These are phyloP conservation scores for Imleria badia DNA, from an alignment of 768 basidiomycete species.

Conservation along the genomic window DNA sequence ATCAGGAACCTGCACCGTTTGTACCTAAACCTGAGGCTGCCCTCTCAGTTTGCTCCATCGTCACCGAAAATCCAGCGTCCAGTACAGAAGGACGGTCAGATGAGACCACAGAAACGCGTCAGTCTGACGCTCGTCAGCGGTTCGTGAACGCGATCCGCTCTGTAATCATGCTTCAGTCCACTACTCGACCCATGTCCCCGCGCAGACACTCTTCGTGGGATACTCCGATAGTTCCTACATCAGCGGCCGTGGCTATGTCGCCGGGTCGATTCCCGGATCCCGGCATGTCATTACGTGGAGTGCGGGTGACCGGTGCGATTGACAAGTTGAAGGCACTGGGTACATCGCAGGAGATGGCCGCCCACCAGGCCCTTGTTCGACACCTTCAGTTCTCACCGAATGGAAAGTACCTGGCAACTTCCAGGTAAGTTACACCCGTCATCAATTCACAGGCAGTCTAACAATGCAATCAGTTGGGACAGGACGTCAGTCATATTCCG, in stretches of 20 bases:
- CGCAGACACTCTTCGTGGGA: constrained; percentile 32
- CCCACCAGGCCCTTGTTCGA: constrained; percentile 50
- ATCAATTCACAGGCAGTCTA: not conserved
- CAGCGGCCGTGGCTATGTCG: constrained; percentile 26
- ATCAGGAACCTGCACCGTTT: constrained; percentile 22
- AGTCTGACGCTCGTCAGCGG: constrained; percentile 34
- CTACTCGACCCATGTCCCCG: constrained; percentile 31
- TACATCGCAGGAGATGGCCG: constrained; percentile 41
- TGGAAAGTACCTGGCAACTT: constrained; percentile 53
- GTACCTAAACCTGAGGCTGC: constrained; percentile 21
- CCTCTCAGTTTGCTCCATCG: constrained; percentile 26
- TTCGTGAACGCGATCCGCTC: constrained; percentile 45
- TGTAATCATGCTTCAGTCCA: constrained; percentile 44
- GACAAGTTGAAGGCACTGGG: constrained; percentile 42
- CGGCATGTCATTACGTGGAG: constrained; percentile 35
- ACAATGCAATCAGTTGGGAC: constrained; percentile 42
- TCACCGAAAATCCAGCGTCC: constrained; percentile 28
- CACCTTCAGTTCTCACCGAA: constrained; percentile 58
- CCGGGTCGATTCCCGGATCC: constrained; percentile 35
- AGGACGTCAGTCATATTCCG: constrained; percentile 50
- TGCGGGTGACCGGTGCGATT: constrained; percentile 40
- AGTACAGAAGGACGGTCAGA: constrained; percentile 29
- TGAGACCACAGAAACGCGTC: constrained; percentile 26
- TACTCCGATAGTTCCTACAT: constrained; percentile 22
- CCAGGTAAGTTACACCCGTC: constrained; percentile 36